Conservation (phyloP, 140 eudicot species). For the Senecio squalidus region DNA sequence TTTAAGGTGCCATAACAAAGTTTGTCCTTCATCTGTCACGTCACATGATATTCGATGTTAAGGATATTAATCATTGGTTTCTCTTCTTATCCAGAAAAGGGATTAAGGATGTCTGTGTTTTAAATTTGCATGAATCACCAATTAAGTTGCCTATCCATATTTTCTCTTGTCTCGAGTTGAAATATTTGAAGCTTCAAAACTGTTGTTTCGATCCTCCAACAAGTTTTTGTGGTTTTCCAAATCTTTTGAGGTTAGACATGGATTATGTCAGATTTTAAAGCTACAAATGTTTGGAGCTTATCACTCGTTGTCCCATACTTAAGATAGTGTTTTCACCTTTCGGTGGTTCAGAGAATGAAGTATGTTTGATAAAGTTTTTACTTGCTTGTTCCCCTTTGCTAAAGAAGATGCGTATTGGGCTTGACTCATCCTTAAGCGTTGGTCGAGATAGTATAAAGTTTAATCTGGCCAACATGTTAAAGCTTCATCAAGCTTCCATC, state of each 20-base stretch:
- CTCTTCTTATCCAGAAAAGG: constrained; percentile 14
- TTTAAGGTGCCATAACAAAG: neutral
- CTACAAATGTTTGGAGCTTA: neutral
- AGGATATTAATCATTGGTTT: constrained; percentile 6
- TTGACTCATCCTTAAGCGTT: neutral
- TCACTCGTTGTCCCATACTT: constrained; percentile 3
- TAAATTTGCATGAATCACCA: neutral
- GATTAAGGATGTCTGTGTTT: neutral
- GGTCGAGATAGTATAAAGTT: neutral
- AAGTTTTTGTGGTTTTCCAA: constrained; percentile 3
- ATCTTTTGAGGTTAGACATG: constrained; percentile 9
- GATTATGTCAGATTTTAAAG: neutral
- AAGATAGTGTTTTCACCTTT: no score
- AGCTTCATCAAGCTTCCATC: neutral
- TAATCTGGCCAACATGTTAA: neutral
- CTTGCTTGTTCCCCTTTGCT: no score
- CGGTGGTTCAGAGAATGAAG: no score
- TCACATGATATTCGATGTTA: neutral
- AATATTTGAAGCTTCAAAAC: neutral
- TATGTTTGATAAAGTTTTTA: no score
- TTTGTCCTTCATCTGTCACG: neutral
- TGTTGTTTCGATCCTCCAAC: neutral
- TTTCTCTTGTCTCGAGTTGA: constrained; percentile 14
- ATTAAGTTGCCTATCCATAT: constrained; percentile 9
- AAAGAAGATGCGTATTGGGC: no score